Conservation (phyloP, 1,139 yeast genomes). For the Suhomyces wounanorum region DNA sequence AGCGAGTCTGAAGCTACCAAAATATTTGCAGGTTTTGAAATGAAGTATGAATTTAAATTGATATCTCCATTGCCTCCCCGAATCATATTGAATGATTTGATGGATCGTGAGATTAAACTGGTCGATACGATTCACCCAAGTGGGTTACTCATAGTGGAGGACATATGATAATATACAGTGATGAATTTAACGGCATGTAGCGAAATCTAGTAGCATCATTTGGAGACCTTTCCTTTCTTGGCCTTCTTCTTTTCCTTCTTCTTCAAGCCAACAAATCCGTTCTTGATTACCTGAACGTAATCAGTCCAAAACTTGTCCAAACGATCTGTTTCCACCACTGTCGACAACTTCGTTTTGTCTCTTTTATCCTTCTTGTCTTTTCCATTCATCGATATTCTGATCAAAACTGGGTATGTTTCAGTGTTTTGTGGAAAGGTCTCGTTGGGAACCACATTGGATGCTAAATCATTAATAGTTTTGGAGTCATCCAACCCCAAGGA, state of each 20-base stretch:
- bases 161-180: constrained; percentile 4
- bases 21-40: constrained; percentile 26
- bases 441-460: constrained; percentile 38
- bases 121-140: constrained; percentile 43
- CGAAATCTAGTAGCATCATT: constrained; percentile 9
- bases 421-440: constrained; percentile 19
- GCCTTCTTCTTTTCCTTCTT: constrained; percentile 67
- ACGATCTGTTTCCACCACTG: constrained; percentile 58
- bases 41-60: constrained; percentile 35
- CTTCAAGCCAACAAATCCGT: constrained; percentile 59
- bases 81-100: constrained; percentile 29
- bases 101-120: constrained; percentile 26
- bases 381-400: constrained; percentile 64
- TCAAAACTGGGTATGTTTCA: constrained; percentile 47
- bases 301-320: constrained; percentile 71
- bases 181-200: background rate
- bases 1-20: constrained; percentile 24
- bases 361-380: constrained; percentile 33
- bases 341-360: constrained; percentile 57
- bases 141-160: constrained; percentile 45
- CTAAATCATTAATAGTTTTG: constrained; percentile 29
- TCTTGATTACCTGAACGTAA: constrained; percentile 63
- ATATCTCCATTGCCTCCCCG: constrained; percentile 46
- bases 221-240: constrained; percentile 40
- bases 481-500: constrained; percentile 25